phyloP scores from a whole-genome alignment of 768 basidiomycete genomes.

The Amanita pallidorosea region DNA sequence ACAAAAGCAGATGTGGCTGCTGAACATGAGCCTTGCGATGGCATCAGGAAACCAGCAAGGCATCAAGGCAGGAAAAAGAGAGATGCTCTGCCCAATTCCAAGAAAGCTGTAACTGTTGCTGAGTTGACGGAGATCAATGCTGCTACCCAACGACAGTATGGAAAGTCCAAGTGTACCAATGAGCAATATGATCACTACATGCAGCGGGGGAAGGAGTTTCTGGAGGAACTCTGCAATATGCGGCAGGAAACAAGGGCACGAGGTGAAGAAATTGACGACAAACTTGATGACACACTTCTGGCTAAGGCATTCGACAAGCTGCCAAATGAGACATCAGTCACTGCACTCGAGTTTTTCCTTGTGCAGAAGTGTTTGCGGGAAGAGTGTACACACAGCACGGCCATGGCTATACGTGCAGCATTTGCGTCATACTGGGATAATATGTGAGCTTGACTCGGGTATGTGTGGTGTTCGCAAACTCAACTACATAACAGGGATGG shows the following conservation, averaged over 20 bases:
- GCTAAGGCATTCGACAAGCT: slow-evolving; percentile 16
- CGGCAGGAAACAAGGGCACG: background rate
- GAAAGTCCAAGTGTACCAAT: background rate
- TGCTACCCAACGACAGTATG: background rate
- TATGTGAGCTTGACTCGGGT: slow-evolving; percentile 12
- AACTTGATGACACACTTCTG: slow-evolving; percentile 12
- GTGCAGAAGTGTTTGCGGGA: slow-evolving; percentile 21
- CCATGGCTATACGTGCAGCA: slow-evolving; percentile 16
- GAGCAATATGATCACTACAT: slow-evolving; percentile 12
- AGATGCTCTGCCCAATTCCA: too few relatives aligned
- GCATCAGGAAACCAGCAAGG: too few relatives aligned
- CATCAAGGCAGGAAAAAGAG: too few relatives aligned
- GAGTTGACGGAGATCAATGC: too few relatives aligned
- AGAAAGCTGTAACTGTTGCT: too few relatives aligned
- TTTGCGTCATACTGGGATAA: slow-evolving; percentile 18
- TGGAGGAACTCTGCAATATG: slow-evolving; percentile 7
- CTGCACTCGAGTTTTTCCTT: slow-evolving; percentile 16
- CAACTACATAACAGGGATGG: background rate
- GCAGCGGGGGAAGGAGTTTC: slow-evolving; percentile 7
- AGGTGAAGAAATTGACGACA: slow-evolving; percentile 4
- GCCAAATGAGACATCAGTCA: slow-evolving; percentile 17
- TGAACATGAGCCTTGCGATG: too few relatives aligned
- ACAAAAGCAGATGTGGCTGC: too few relatives aligned
- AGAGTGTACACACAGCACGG: slow-evolving; percentile 9
- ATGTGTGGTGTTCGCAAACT: slow-evolving; percentile 2